Evolutionary conservation across 2,329 filamentous ascomycete genomes (phyloP).

Genomic region (Pyrenophora teres): DNA sequence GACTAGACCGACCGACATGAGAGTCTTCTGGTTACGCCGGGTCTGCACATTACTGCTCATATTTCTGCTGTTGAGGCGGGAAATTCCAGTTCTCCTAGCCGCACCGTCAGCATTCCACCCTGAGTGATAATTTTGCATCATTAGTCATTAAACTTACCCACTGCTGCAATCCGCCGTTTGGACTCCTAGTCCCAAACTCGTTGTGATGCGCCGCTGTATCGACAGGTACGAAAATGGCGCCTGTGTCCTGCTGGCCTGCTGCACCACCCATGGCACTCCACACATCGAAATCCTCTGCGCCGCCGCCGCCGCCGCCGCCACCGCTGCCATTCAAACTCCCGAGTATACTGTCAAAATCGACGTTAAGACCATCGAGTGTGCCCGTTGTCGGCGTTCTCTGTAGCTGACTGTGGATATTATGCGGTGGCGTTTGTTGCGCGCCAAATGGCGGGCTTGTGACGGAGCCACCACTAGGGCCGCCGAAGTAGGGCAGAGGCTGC

Average conservation of each 20-base stretch:
- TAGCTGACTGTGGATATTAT: constrained; percentile 21
- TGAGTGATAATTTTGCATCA: not conserved
- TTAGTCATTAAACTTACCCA: constrained; percentile 33
- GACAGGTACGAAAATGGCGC: constrained; percentile 45
- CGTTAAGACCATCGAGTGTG: constrained; percentile 33
- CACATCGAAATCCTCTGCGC: constrained; percentile 33
- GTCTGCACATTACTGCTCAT: constrained; percentile 15
- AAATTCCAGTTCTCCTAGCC: constrained; percentile 39
- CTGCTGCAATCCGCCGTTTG: constrained; percentile 34
- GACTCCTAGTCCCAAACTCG: constrained; percentile 32
- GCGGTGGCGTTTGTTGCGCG: constrained; percentile 6
- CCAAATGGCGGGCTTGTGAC: constrained; percentile 18
- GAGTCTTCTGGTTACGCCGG: no score
- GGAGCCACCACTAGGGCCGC: constrained; percentile 9
- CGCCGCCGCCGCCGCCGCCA: constrained; percentile 1
- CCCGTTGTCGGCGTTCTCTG: constrained; percentile 28
- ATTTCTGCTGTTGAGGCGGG: constrained; percentile 28
- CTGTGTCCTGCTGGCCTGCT: constrained; percentile 24
- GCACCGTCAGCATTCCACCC: not conserved
- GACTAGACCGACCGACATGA: no score
- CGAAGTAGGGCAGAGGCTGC: constrained; percentile 28
- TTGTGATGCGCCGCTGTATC: constrained; percentile 22
- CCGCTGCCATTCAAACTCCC: constrained; percentile 32
- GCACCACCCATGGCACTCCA: constrained; percentile 28
- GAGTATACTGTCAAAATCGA: constrained; percentile 42